Evolutionary conservation across 352 stramenopile genomes (phyloP).

Genomic region (Pythium utonaiense): DNA sequence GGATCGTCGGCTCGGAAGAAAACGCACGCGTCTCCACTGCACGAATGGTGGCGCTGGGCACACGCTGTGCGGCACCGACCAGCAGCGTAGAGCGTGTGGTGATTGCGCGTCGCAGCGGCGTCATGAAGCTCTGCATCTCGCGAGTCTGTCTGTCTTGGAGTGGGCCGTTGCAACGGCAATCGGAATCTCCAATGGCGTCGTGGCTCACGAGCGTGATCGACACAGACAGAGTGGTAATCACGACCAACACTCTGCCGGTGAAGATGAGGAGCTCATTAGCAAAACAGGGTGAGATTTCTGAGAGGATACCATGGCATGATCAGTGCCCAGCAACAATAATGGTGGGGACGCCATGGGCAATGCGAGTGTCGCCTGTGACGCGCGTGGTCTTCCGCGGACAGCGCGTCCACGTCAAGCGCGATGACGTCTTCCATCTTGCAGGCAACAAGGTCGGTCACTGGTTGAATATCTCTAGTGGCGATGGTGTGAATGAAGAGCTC

Average conservation of each 20-base stretch:
- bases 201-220: not conserved
- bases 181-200: not conserved
- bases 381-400: conserved; percentile 61
- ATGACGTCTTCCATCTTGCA: conserved; percentile 76
- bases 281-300: not conserved
- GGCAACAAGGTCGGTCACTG: conserved; percentile 65
- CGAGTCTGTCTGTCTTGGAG: no score
- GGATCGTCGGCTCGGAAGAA: conserved; percentile 30
- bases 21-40: conserved; percentile 23
- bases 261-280: not conserved
- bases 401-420: conserved; percentile 78
- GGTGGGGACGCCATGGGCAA: conserved; percentile 1
- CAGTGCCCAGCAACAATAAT: not conserved
- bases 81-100: not conserved
- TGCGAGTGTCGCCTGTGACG: conserved; percentile 48
- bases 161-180: not conserved
- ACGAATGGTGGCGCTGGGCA: no score
- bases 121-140: conserved; percentile 4
- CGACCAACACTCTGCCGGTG: not conserved
- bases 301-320: not conserved
- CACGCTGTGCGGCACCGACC: not conserved
- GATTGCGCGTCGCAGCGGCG: conserved; percentile 8
- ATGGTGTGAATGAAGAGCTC: not conserved
- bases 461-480: not conserved
- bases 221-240: not conserved